Conservation (phyloP, 352 stramenopile species). For the Globisporangium nagaii region DNA sequence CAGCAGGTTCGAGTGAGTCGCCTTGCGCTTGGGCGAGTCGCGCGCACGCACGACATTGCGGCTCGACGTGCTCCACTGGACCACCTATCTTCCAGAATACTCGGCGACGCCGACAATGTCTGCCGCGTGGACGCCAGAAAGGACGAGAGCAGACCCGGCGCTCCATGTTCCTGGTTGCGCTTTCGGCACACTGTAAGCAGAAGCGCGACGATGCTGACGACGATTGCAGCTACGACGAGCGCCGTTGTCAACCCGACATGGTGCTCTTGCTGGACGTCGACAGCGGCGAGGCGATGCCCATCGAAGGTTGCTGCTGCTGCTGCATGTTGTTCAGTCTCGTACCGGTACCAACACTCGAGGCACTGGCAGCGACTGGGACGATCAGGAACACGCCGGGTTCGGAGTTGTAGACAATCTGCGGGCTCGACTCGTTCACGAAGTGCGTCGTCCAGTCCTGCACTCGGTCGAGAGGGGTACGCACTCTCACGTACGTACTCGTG, state of each 20-base stretch:
- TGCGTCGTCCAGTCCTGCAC: slow-evolving; percentile 27
- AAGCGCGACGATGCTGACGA: neutral
- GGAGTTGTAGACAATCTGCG: slow-evolving; percentile 32
- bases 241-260: neutral
- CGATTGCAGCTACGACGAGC: neutral
- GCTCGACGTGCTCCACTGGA: slow-evolving; percentile 7
- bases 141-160: neutral
- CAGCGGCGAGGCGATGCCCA: neutral
- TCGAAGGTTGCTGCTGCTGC: neutral
- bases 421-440: slow-evolving; percentile 33
- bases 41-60: neutral
- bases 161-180: neutral
- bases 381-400: slow-evolving; percentile 18
- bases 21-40: neutral
- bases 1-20: neutral
- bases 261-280: neutral
- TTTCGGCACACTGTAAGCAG: neutral
- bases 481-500: slow-evolving; percentile 19
- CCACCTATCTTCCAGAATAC: slow-evolving; percentile 2
- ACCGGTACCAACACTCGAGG: neutral
- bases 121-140: neutral
- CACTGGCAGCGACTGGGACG: neutral
- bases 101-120: neutral
- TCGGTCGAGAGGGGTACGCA: slow-evolving; percentile 27
- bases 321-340: neutral